phyloP scores from a whole-genome alignment of 495 filamentous ascomycete species.

The Aspergillus homomorphus region DNA sequence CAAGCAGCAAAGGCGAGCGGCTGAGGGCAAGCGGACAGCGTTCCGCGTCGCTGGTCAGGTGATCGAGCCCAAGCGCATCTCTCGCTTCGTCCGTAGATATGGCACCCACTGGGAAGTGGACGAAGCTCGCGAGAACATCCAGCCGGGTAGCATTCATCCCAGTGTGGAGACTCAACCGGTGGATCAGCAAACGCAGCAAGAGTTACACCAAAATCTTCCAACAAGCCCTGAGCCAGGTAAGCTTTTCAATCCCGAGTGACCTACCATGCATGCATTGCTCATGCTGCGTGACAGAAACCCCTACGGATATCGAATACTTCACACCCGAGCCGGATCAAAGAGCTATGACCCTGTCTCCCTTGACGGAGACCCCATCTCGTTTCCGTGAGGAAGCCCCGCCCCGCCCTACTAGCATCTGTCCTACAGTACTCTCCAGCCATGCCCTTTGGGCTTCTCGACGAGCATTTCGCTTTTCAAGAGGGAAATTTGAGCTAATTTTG shows the following conservation, averaged over 20 bases:
- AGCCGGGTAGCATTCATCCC: neutral
- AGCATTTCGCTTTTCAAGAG: neutral
- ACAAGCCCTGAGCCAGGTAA: slow-evolving; percentile 38
- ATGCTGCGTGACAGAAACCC: slow-evolving; percentile 29
- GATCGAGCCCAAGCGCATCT: slow-evolving; percentile 38
- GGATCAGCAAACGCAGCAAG: neutral
- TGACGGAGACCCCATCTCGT: slow-evolving; percentile 31
- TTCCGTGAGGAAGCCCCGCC: slow-evolving; percentile 25
- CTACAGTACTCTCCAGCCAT: neutral
- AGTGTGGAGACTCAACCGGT: neutral
- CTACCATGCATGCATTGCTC: neutral
- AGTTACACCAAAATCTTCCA: slow-evolving; percentile 7
- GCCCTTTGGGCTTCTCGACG: neutral
- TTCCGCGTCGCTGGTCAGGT: slow-evolving; percentile 39
- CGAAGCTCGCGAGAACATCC: slow-evolving; percentile 22
- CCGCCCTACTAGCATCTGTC: neutral
- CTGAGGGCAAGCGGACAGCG: slow-evolving; percentile 42
- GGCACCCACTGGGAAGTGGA: slow-evolving; percentile 22
- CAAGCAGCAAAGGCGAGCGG: slow-evolving; percentile 43
- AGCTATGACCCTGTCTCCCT: slow-evolving; percentile 33
- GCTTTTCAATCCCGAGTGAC: neutral
- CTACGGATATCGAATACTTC: slow-evolving; percentile 44
- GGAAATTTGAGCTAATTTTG: slow-evolving; percentile 10
- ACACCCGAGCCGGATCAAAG: slow-evolving; percentile 38
- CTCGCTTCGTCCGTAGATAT: slow-evolving; percentile 40